phyloP scores from a whole-genome alignment of 2,329 filamentous ascomycete species.

The Sphaerulina vaccinii region DNA sequence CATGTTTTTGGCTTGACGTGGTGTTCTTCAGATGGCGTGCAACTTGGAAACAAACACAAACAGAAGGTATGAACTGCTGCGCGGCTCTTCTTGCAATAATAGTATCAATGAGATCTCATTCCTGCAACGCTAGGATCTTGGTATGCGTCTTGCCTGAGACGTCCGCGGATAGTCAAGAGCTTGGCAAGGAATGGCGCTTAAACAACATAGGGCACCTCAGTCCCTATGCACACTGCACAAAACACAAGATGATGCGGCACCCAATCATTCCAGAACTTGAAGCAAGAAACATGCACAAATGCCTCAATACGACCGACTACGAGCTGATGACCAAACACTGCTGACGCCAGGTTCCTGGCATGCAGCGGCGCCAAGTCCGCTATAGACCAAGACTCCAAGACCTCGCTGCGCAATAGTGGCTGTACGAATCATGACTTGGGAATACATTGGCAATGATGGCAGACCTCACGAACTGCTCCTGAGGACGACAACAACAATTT shows the following conservation, averaged over 20 bases:
- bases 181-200: not conserved
- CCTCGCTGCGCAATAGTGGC: not conserved
- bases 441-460: not conserved
- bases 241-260: no score
- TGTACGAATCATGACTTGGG: not conserved
- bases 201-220: no score
- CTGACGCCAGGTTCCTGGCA: not conserved
- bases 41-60: no score
- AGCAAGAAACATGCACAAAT: no score
- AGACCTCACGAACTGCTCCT: not conserved
- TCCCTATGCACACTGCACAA: no score
- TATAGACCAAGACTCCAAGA: not conserved
- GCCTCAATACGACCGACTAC: no score
- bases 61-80: not conserved
- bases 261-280: no score
- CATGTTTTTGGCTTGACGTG: not conserved
- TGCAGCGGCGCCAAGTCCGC: not conserved
- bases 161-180: not conserved
- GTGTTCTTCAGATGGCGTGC: no score
- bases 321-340: no score
- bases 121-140: constrained; percentile 10
- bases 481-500: not conserved
- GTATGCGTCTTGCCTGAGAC: constrained; percentile 7
- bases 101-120: not conserved
- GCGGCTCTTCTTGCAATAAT: constrained; percentile 3